These are phyloP conservation scores for Aspergillus flavus DNA, from an alignment of 2,329 filamentous ascomycete genomes.

Conservation along the genomic window DNA sequence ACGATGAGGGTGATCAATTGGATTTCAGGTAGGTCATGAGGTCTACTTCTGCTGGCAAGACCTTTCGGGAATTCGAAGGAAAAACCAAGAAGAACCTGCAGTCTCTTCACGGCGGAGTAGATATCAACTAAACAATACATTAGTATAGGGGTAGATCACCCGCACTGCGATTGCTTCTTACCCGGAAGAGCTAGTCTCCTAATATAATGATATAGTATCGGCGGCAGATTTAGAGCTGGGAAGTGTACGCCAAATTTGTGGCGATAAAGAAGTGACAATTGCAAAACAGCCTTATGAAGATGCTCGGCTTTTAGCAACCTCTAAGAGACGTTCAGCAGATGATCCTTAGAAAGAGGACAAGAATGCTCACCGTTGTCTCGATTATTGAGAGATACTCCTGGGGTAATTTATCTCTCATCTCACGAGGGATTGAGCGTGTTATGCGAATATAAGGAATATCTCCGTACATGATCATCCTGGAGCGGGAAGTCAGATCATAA, in stretches of 20 bases:
- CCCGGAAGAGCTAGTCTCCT: constrained; percentile 74
- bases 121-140: constrained; percentile 31
- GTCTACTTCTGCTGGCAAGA: constrained; percentile 38
- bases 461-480: constrained; percentile 61
- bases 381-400: constrained; percentile 43
- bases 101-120: constrained; percentile 58
- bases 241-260: constrained; percentile 70
- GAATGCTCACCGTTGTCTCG: constrained; percentile 39
- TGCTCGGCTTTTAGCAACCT: constrained; percentile 53
- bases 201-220: constrained; percentile 70
- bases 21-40: constrained; percentile 70
- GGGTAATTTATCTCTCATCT: constrained; percentile 49
- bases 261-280: constrained; percentile 65
- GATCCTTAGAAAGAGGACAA: not conserved
- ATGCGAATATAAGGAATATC: constrained; percentile 73
- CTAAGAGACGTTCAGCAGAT: constrained; percentile 14
- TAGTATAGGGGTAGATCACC: not conserved
- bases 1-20: constrained; percentile 72
- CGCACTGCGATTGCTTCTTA: constrained; percentile 42
- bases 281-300: constrained; percentile 66
- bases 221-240: constrained; percentile 70
- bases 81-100: constrained; percentile 61
- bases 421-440: constrained; percentile 46
- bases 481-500: constrained; percentile 3
- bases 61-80: constrained; percentile 56